Evolutionary conservation across 1,139 yeast genomes (phyloP).

Genomic region (Blastobotrys buckinghamii): DNA sequence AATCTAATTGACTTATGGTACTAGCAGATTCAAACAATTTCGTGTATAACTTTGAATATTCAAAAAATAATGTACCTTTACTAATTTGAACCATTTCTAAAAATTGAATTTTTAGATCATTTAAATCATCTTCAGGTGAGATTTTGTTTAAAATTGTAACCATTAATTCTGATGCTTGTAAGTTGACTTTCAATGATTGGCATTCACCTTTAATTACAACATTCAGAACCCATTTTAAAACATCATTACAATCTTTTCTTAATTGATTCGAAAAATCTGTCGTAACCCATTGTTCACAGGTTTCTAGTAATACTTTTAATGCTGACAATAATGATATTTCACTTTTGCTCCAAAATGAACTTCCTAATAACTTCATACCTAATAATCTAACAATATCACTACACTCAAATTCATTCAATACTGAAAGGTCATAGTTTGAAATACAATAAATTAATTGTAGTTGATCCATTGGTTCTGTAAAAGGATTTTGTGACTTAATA

Average conservation of each 20-base stretch:
- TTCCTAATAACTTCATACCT: conserved; percentile 11
- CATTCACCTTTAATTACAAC: background rate
- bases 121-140: conserved; percentile 1
- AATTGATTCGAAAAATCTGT: background rate
- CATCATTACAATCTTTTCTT: conserved; percentile 5
- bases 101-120: background rate
- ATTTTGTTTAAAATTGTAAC: background rate
- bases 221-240: conserved; percentile 9
- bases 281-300: conserved; percentile 3
- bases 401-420: background rate
- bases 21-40: background rate
- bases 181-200: conserved; percentile 3
- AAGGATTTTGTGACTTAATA: background rate
- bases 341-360: conserved; percentile 11
- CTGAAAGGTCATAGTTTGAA: background rate
- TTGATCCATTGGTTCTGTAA: background rate
- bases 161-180: background rate
- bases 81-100: background rate
- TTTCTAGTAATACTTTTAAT: background rate
- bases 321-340: conserved; percentile 11
- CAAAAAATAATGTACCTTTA: conserved; percentile 4
- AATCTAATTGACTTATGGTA: background rate
- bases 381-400: conserved; percentile 5
- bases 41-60: background rate
- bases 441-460: background rate